These are phyloP conservation scores for Kwoniella pini DNA, from an alignment of 768 basidiomycete species.

Conservation along the genomic window DNA sequence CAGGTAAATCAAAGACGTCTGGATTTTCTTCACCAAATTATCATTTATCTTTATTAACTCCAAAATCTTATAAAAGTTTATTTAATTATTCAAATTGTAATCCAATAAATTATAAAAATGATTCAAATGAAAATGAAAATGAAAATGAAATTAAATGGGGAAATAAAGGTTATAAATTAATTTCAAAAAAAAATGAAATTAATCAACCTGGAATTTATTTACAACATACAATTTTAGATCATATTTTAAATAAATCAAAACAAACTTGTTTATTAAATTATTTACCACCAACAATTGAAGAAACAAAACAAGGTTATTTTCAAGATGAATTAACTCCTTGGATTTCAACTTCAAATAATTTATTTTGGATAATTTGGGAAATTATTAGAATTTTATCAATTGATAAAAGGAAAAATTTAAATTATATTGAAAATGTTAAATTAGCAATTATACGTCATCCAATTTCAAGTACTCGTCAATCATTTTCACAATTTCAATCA, in stretches of 20 bases:
- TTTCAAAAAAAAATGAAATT: background rate
- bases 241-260: conserved; percentile 8
- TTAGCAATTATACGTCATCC: conserved; percentile 10
- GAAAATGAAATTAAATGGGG: background rate
- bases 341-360: conserved; percentile 6
- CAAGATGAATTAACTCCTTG: conserved; percentile 19
- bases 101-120: background rate
- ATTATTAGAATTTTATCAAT: conserved; percentile 14
- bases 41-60: conserved; percentile 1
- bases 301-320: conserved; percentile 1
- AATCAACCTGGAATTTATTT: conserved; percentile 2
- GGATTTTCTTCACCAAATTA: conserved; percentile 16
- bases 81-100: background rate
- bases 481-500: background rate
- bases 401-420: background rate
- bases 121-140: background rate
- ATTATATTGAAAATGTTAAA: background rate
- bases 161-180: background rate
- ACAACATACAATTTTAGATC: conserved; percentile 21
- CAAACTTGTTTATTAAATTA: conserved; percentile 10
- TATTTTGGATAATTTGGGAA: conserved; percentile 26
- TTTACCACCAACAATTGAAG: conserved; percentile 16
- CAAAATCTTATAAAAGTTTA: background rate
- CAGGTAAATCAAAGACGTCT: background rate
- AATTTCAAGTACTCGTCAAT: background rate